Evolutionary conservation across 352 stramenopile species (phyloP), one percentile per base, ranked within the genome.

Genomic region (Pythium phragmitis): DNA sequence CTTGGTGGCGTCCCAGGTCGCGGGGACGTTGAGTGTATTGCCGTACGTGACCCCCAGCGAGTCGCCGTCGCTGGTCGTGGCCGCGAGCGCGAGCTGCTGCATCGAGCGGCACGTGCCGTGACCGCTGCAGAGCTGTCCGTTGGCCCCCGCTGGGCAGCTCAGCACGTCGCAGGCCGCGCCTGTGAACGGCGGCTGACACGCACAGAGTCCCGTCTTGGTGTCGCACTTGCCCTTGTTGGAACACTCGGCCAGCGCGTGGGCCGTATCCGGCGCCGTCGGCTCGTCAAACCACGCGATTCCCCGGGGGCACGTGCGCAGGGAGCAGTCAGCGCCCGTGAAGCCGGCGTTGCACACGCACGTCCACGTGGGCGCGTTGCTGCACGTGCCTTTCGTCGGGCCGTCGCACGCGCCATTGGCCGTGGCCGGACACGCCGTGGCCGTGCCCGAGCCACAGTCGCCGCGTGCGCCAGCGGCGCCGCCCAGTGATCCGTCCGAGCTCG

Each of bases 1-100:
- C 49, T 92, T 85, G 55, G 83, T 76, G 48, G 74, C 77, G 63
- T 98, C 92, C 92, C 92, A 98, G 11, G 81, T 88, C 1, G 73
- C 50, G 2, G 70, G 51, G 0, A 64, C 76, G 62, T 90, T 89
- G 48, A 82, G 56, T 19, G 78, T 89, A n/a, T 73, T 65, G 7
- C 80, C 82, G 57, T 93, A 91, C n/a, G 77, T 85, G 41, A 85
- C 52, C 4, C 84, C 77, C 11, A 55, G 60, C 2, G 72, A 51
- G 47, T 82, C 75, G 34, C 79, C 82, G 26, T 57, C 70, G 4
- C 52, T 37, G 21, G 69, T 68, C 5, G 68, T 73, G 0, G 83
- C 69, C 14, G 70, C 68, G 1, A 58, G 26, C 5, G 86, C 80
- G 43, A 93, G 73, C 59, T 90, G 73, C 56, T 85, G 60, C 70